Evolutionary conservation across 140 eudicot species (phyloP), one percentile per base, ranked within the genome.

Genomic region (Senecio squalidus): DNA sequence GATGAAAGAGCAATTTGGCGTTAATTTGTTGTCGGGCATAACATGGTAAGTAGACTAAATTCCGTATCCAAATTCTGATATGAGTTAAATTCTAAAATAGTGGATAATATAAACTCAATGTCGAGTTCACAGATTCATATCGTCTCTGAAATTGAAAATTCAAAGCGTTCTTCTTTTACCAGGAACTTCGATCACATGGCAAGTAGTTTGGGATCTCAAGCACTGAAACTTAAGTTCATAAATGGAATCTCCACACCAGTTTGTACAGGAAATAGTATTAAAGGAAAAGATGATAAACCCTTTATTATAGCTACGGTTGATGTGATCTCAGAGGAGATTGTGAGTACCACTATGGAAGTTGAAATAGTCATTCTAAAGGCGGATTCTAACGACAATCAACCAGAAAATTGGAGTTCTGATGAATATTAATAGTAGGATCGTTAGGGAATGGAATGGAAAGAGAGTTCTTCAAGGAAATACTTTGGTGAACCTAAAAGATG

Each of bases 321-420:
- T 63, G 45, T n/a, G 25, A 17, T 28, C 21, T 68, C 78, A 8
- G 78, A 80, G 2, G 25, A 80, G 23, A 20, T 74, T 68, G 78
- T 82, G 3, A 72, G 25, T 9, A 39, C 59, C 29, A 88, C 66
- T 13, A 78, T 74, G 22, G 59, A 33, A 2, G 73, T 86, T 20
- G 83, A 86, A 77, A 58, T 83, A 25, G 77, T 80, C 9, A 75
- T 62, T 66, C 93, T 86, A 3, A 66, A 65, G 4, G 88, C 71
- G 48, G 83, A 64, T 9, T 39, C 36, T 52, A 44, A 24, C 47
- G 54, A 53, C 58, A 74, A 49, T 14, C 77, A 56, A 43, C 38
- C 53, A 16, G 30, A 38, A 23, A 50, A 51, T 49, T 64, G 54
- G 81, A 74, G 76, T 18, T 53, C 54, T 26, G 78, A 59, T 36